Percentiles rank a stretch among this genome's conserved stretches.
Evolutionary conservation across 2,329 filamentous ascomycete species (phyloP).

Genomic region (Lecanicillium sp.): DNA sequence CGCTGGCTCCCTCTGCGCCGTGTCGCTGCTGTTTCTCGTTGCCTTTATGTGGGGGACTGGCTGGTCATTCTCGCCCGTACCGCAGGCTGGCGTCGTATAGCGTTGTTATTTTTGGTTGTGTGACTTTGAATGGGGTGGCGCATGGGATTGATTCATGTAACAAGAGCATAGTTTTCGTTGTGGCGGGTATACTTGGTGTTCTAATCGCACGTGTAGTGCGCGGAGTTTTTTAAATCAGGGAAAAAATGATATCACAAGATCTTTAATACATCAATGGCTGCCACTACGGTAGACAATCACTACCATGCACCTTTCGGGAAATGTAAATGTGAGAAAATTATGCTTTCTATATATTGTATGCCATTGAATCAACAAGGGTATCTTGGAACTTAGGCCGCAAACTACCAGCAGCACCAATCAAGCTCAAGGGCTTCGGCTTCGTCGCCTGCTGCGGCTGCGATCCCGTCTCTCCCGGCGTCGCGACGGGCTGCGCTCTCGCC

Average conservation of each 20-base stretch:
- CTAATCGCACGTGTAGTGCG: no score
- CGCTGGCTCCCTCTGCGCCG: constrained; percentile 16
- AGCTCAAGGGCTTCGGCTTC: constrained; percentile 27
- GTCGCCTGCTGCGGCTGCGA: constrained; percentile 31
- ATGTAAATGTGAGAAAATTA: neutral
- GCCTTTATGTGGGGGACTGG: constrained; percentile 5
- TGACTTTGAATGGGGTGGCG: no score
- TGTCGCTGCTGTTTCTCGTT: constrained; percentile 18
- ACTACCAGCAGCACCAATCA: neutral
- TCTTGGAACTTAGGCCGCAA: neutral
- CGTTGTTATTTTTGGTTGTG: neutral
- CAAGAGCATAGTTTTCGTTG: no score
- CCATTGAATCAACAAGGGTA: neutral
- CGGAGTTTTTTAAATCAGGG: no score
- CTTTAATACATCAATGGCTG: no score
- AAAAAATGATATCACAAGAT: no score
- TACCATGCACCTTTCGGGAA: no score
- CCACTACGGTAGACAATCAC: no score
- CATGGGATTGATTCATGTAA: no score
- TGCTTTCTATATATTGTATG: neutral
- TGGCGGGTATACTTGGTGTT: no score
- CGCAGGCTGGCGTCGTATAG: no score
- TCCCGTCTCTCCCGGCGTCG: constrained; percentile 26
- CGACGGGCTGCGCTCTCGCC: constrained; percentile 24
- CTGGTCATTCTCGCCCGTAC: neutral